Conservation (phyloP, 352 stramenopile species). For the Blastocystis sp. region DNA sequence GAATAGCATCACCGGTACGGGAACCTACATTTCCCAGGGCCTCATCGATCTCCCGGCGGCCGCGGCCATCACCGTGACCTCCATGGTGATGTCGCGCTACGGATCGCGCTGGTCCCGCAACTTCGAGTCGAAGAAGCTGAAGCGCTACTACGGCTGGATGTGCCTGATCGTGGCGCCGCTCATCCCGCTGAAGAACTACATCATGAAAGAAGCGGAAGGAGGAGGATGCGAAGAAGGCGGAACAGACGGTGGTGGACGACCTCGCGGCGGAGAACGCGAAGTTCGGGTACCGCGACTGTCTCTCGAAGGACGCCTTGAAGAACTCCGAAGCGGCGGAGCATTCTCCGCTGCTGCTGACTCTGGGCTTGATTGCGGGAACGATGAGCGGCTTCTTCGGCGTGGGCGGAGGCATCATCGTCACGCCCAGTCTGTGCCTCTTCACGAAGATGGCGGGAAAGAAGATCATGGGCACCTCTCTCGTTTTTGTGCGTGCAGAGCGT, state of each 20-base stretch:
- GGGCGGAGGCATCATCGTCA: constrained; percentile 70
- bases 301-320: constrained; percentile 56
- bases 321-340: constrained; percentile 47
- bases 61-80: constrained; percentile 68
- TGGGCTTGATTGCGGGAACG: constrained; percentile 68
- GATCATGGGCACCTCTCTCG: constrained; percentile 71
- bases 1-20: constrained; percentile 64
- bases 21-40: constrained; percentile 70
- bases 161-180: constrained; percentile 71
- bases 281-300: constrained; percentile 62
- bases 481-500: neutral
- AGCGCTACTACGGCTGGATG: constrained; percentile 70
- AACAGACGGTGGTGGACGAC: constrained; percentile 16
- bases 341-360: constrained; percentile 47
- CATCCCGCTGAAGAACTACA: constrained; percentile 69
- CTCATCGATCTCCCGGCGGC: constrained; percentile 69
- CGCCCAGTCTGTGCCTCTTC: constrained; percentile 64
- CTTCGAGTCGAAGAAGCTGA: constrained; percentile 70
- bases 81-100: constrained; percentile 70
- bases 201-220: constrained; percentile 68
- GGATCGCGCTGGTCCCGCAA: constrained; percentile 69
- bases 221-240: constrained; percentile 20
- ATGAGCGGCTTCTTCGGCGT: constrained; percentile 70
- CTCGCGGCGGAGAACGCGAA: constrained; percentile 53
- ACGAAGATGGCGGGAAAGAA: constrained; percentile 67